A percentile compares a stretch with the other conserved stretches of the same genome.
Conservation (phyloP, 1,284 basidiomycete genomes). For the Fomitopsis betulina region DNA sequence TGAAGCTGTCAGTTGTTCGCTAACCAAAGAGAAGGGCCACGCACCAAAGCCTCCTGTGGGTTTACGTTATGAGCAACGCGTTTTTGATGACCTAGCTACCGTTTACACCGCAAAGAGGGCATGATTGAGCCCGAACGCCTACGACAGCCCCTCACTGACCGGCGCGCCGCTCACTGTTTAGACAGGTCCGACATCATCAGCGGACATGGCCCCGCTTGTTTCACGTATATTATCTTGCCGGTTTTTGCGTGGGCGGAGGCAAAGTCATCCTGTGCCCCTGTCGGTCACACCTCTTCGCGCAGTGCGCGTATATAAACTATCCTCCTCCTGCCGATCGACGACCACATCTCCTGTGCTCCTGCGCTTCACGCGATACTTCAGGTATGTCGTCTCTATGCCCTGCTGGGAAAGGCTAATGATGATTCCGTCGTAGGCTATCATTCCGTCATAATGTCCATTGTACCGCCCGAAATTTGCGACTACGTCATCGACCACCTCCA, state of each 20-base stretch:
- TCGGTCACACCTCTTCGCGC: neutral
- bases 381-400: neutral
- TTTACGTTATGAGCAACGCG: neutral
- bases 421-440: neutral
- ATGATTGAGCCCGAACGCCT: neutral
- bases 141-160: neutral
- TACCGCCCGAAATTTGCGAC: conserved; percentile 34
- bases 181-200: neutral
- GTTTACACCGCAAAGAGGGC: neutral
- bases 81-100: neutral
- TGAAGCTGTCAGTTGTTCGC: neutral
- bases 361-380: neutral
- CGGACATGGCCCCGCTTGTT: neutral
- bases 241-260: neutral
- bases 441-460: conserved; percentile 10
- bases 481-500: conserved; percentile 34
- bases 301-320: neutral
- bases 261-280: neutral
- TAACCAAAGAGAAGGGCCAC: neutral
- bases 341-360: neutral
- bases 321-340: no score
- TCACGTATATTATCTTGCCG: neutral
- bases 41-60: neutral
- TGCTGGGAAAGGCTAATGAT: neutral
- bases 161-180: neutral